Percentiles rank a stretch among this genome's conserved stretches.
Conservation (phyloP, 1,284 basidiomycete species). For the Pseudozyma pruni region DNA sequence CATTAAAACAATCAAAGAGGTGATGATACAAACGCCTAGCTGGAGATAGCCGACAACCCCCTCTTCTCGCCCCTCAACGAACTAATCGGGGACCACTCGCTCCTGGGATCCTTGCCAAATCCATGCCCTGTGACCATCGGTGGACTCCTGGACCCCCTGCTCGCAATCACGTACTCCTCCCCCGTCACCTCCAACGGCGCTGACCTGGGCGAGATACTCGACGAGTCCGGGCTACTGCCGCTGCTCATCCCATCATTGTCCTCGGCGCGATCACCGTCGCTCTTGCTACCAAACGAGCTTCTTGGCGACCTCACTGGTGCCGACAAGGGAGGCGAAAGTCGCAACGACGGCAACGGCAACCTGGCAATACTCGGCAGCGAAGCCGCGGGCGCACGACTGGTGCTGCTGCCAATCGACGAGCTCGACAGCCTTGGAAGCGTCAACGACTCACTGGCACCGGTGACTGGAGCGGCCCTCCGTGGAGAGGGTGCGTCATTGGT, state of each 20-base stretch:
- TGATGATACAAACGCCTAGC: slow-evolving; percentile 5
- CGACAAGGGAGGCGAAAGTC: slow-evolving; percentile 38
- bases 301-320: slow-evolving; percentile 16
- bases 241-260: slow-evolving; percentile 32
- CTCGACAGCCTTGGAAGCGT: slow-evolving; percentile 36
- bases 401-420: slow-evolving; percentile 17
- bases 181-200: slow-evolving; percentile 24
- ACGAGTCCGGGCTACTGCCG: slow-evolving; percentile 40
- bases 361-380: slow-evolving; percentile 33
- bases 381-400: slow-evolving; percentile 11
- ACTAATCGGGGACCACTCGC: slow-evolving; percentile 37
- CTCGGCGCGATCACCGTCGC: slow-evolving; percentile 22
- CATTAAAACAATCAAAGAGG: no score
- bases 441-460: slow-evolving; percentile 15
- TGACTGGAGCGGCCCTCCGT: not conserved
- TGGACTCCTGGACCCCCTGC: slow-evolving; percentile 19
- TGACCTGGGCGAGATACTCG: slow-evolving; percentile 34
- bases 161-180: slow-evolving; percentile 33
- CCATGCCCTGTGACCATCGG: slow-evolving; percentile 18
- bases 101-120: slow-evolving; percentile 33
- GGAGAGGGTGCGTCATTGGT: slow-evolving; percentile 43
- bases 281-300: slow-evolving; percentile 37
- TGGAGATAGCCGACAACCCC: slow-evolving; percentile 24
- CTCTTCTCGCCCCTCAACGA: slow-evolving; percentile 47
- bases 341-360: slow-evolving; percentile 38